Evolutionary conservation across 805 yeast genomes (phyloP).

Genomic region (Starmerella stigmatis): DNA sequence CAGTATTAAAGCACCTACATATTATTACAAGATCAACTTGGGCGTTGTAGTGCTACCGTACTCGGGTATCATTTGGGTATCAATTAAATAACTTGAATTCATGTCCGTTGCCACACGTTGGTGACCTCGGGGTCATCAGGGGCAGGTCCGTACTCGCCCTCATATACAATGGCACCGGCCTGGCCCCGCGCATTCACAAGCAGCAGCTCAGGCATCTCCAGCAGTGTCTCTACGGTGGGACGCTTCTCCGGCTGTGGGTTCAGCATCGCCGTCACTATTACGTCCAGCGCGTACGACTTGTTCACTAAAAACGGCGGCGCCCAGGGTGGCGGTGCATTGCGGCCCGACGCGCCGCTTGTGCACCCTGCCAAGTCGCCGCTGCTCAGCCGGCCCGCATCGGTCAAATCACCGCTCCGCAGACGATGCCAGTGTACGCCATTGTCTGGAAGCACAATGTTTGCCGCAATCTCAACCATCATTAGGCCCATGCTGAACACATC

Average conservation of each 20-base stretch:
- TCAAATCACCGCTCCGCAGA: conserved; percentile 83
- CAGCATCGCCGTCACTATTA: conserved; percentile 78
- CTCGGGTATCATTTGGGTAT: conserved; percentile 1
- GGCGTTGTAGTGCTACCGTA: not conserved
- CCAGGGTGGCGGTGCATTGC: conserved; percentile 47
- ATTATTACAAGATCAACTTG: conserved; percentile 2
- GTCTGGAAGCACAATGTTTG: conserved; percentile 88
- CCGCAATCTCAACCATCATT: conserved; percentile 89
- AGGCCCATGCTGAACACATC: conserved; percentile 92
- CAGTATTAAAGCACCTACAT: not conserved
- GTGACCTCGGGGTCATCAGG: conserved; percentile 33
- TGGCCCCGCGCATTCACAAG: conserved; percentile 70
- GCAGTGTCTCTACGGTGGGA: conserved; percentile 68
- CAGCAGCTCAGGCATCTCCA: conserved; percentile 60
- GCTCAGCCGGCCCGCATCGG: conserved; percentile 78
- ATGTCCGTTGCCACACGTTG: conserved; percentile 22
- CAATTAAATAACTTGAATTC: too few relatives aligned
- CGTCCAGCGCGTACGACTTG: conserved; percentile 62
- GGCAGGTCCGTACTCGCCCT: conserved; percentile 87
- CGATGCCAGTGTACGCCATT: conserved; percentile 97
- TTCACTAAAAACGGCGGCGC: conserved; percentile 78
- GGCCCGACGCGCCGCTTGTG: not conserved
- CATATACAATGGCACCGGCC: conserved; percentile 89
- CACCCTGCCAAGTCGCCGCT: conserved; percentile 48
- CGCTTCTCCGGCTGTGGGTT: conserved; percentile 69